Percentiles rank a stretch among this genome's conserved stretches.
Evolutionary conservation across 441 rosid genomes (phyloP).

Genomic region (Bocquillonia castaneifolia): DNA sequence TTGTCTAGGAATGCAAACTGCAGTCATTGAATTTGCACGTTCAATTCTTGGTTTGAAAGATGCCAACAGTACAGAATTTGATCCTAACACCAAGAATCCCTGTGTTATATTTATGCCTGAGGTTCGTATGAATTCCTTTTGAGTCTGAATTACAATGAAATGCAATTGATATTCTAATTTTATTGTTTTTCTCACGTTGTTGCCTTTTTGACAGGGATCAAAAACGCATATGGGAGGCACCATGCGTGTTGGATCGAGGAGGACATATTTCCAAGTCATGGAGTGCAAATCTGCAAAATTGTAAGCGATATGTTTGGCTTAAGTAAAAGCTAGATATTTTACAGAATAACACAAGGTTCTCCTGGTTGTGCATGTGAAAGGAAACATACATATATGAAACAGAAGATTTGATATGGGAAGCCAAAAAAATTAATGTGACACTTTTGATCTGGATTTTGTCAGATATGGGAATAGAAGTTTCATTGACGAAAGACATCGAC

Average conservation of each 20-base stretch:
- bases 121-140: constrained; percentile 33
- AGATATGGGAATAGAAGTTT: constrained; percentile 66
- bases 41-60: constrained; percentile 59
- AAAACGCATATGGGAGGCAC: constrained; percentile 96
- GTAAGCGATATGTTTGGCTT: constrained; percentile 34
- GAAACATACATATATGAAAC: not conserved
- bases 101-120: constrained; percentile 96
- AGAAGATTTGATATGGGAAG: no score
- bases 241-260: constrained; percentile 89
- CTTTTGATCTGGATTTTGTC: constrained; percentile 10
- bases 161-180: not conserved
- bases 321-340: not conserved
- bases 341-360: not conserved
- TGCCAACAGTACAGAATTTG: constrained; percentile 92
- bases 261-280: constrained; percentile 59
- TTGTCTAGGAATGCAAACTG: constrained; percentile 95
- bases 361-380: no score
- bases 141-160: not conserved
- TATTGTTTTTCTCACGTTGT: not conserved
- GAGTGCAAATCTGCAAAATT: constrained; percentile 76
- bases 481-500: constrained; percentile 88
- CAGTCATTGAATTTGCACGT: constrained; percentile 84
- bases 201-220: constrained; percentile 48
- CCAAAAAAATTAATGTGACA: constrained; percentile 1
- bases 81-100: constrained; percentile 61